Base-by-base conservation (phyloP, 371 early-diverging fungal genomes). In the Enterocytospora artemiae region DNA sequence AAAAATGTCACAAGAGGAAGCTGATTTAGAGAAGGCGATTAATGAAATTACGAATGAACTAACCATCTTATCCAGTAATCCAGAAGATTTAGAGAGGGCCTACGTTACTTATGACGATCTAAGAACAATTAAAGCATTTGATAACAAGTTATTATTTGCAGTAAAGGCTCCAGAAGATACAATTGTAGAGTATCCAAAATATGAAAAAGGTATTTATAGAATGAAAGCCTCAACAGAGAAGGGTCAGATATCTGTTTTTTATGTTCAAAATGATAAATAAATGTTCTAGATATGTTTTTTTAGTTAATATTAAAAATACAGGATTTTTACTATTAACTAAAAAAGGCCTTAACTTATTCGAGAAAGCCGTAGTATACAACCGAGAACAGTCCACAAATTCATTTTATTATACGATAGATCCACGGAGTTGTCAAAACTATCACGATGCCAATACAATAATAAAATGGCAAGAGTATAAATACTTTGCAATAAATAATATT, bases 81-180 rank as follows among this genome's bases (percentile, higher is more conserved):
- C 71, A 58, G 62, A 53, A 53, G 70, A 69, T 36, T 37, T 76
- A 14, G 62, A 65, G 54, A 66, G 71, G 58, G 76, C 74, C 22
- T 78, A 70, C 65, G 69, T 78, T 34, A 76, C 76, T 22, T 76
- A 76, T 59, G 32, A 67, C n/a, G 75, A 76, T 49, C 50, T 78
- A 9, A 56, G 68, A 49, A 32, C 36, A 2, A 25, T 76, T 24
- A 43, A 55, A 12, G 52, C 54, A 7, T 54, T 77, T n/a, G 49
- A 66, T 34, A 43, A 67, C n/a, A 59, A 67, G 18, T 65, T 74
- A 5, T 32, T 78, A 9, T 76, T 78, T 74, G 76, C 70, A n/a
- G 60, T 78, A 16, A 78, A 78, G 51, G 72, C 76, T 36, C 76
- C 79, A 20, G 33, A 57, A 2, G 75, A 76, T 14, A 78, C 71